phyloP scores from a whole-genome alignment of 140 eudicot genomes.

The Senecio squalidus region DNA sequence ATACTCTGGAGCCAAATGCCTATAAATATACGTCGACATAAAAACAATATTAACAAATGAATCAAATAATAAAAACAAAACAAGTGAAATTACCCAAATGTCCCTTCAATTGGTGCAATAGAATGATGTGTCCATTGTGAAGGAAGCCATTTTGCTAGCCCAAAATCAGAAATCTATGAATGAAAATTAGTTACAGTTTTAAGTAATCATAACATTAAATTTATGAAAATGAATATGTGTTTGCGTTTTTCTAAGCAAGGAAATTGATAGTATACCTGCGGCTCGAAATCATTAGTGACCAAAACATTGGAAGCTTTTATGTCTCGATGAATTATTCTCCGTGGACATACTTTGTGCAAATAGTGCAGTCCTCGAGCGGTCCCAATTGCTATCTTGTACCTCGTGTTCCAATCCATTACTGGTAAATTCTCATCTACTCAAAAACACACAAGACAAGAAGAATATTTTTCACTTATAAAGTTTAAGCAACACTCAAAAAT shows the following conservation, averaged over 20 bases:
- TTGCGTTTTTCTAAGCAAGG: background rate
- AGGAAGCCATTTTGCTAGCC: conserved; percentile 98
- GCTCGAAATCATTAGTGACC: conserved; percentile 71
- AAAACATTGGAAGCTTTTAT: conserved; percentile 86
- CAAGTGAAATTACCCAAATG: conserved; percentile 67
- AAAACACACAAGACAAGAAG: conserved; percentile 16
- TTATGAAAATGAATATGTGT: background rate
- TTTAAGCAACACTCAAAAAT: background rate
- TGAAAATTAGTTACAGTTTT: background rate
- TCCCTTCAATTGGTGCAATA: conserved; percentile 93
- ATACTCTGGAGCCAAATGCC: conserved; percentile 96
- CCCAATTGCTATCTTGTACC: conserved; percentile 84
- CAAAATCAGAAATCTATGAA: conserved; percentile 87
- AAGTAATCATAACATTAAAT: too few species aligned
- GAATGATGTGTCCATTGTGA: conserved; percentile 99
- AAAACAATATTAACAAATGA: background rate
- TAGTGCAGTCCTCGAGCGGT: conserved; percentile 84
- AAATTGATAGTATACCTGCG: conserved; percentile 46
- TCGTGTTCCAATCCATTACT: conserved; percentile 74
- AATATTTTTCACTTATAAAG: conserved; percentile 8
- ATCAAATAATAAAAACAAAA: background rate
- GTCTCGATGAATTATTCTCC: conserved; percentile 91
- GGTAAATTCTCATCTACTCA: conserved; percentile 61
- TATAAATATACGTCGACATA: conserved; percentile 16
- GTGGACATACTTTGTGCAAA: conserved; percentile 87